Evolutionary conservation across 2,329 filamentous ascomycete species (phyloP).

Genomic region (Aspergillus sojae): DNA sequence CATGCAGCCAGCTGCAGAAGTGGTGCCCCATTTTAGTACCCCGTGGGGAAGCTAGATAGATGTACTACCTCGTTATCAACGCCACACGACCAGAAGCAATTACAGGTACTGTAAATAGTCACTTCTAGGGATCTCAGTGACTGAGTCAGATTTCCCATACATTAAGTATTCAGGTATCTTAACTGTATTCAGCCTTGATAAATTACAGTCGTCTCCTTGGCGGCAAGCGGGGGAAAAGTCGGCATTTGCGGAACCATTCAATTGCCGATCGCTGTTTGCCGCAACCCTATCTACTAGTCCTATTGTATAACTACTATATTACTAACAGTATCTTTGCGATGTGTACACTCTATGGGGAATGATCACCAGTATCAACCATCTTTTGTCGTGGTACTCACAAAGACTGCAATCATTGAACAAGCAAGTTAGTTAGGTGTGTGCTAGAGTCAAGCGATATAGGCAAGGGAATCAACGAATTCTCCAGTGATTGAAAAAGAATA

Average conservation of each 20-base stretch:
- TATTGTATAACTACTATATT: too few relatives aligned
- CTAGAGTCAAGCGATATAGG: too few relatives aligned
- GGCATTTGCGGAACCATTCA: constrained; percentile 3
- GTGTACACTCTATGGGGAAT: too few relatives aligned
- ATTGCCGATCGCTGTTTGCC: neutral
- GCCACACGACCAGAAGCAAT: neutral
- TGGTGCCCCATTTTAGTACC: neutral
- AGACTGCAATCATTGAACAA: too few relatives aligned
- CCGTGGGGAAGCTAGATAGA: neutral
- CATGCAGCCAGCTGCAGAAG: neutral
- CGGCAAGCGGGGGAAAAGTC: neutral
- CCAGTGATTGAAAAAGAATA: too few relatives aligned
- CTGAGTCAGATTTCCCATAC: neutral
- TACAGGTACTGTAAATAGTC: neutral
- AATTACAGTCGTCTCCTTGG: neutral
- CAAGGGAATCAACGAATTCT: too few relatives aligned
- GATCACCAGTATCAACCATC: too few relatives aligned
- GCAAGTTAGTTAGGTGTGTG: too few relatives aligned
- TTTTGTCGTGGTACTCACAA: too few relatives aligned
- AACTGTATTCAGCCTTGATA: neutral
- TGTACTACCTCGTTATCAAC: neutral
- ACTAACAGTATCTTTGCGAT: too few relatives aligned
- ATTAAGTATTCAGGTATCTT: neutral
- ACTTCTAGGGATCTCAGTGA: neutral
- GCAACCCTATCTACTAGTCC: neutral